Conservation (phyloP, 2,329 filamentous ascomycete species). For the Trichoderma gracile region DNA sequence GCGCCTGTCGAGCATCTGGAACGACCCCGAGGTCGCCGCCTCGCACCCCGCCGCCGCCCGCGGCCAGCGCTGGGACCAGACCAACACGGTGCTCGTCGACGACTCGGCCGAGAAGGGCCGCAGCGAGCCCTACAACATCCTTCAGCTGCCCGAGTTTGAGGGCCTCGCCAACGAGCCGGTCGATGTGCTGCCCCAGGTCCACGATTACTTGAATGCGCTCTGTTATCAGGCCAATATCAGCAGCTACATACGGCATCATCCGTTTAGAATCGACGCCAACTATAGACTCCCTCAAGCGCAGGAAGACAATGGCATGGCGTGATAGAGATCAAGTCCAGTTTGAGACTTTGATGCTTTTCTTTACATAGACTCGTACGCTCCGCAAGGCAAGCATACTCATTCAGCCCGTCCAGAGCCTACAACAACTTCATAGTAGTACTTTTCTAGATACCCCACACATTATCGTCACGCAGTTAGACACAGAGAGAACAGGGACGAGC, state of each 20-base stretch:
- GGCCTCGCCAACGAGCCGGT: constrained; percentile 45
- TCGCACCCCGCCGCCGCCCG: constrained; percentile 47
- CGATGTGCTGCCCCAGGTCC: constrained; percentile 57
- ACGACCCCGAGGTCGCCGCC: constrained; percentile 44
- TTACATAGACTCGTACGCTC: not conserved
- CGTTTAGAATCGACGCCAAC: constrained; percentile 47
- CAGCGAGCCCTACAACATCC: constrained; percentile 79
- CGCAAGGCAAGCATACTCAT: not conserved
- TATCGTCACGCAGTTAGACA: not conserved
- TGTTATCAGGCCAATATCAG: constrained; percentile 62
- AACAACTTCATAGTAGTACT: not conserved
- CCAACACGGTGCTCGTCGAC: constrained; percentile 87
- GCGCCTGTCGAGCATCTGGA: constrained; percentile 73
- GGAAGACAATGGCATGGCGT: not conserved
- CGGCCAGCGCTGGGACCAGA: constrained; percentile 67
- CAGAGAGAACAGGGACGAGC: not conserved
- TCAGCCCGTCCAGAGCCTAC: not conserved
- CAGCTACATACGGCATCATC: constrained; percentile 54
- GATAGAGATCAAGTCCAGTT: not conserved
- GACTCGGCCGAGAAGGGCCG: constrained; percentile 79
- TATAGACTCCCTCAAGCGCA: constrained; percentile 30
- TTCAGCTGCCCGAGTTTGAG: constrained; percentile 77
- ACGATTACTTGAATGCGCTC: constrained; percentile 61
- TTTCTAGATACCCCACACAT: constrained; percentile 11
- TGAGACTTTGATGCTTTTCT: not conserved